phyloP scores from a whole-genome alignment of 2,329 filamentous ascomycete species.

The Elsinoe arachidis region DNA sequence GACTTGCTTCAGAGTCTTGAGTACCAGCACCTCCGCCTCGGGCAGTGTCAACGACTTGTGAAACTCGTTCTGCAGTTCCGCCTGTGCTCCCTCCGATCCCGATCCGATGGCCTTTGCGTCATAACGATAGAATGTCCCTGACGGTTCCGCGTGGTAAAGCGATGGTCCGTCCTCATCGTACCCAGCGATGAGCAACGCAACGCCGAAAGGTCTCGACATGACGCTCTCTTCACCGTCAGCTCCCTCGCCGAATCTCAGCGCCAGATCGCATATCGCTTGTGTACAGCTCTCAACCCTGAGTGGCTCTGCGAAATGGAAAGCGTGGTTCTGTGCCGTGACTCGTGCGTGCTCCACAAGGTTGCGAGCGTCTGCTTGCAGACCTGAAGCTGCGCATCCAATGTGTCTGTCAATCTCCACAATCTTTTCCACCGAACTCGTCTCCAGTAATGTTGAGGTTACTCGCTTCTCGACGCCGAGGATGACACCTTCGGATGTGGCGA shows the following conservation, averaged over 20 bases:
- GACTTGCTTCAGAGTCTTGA: slow-evolving; percentile 98
- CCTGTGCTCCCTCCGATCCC: slow-evolving; percentile 92
- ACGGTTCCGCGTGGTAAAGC: slow-evolving; percentile 96
- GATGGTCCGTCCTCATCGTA: slow-evolving; percentile 96
- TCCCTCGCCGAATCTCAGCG: slow-evolving; percentile 91
- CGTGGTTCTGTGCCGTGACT: slow-evolving; percentile 93
- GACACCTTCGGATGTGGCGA: slow-evolving; percentile 89
- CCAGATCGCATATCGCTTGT: slow-evolving; percentile 96
- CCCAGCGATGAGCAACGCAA: slow-evolving; percentile 90
- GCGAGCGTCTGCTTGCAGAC: slow-evolving; percentile 91
- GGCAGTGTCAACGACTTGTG: slow-evolving; percentile 91
- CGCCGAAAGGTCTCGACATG: slow-evolving; percentile 95
- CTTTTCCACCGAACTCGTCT: slow-evolving; percentile 97
- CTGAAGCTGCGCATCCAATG: slow-evolving; percentile 98
- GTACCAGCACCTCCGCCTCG: slow-evolving; percentile 87
- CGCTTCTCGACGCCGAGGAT: slow-evolving; percentile 98
- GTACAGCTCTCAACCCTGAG: slow-evolving; percentile 96
- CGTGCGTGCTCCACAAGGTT: slow-evolving; percentile 98
- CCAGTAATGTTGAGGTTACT: slow-evolving; percentile 92
- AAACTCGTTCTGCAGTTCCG: slow-evolving; percentile 96
- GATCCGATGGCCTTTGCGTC: slow-evolving; percentile 98
- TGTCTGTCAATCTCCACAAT: slow-evolving; percentile 99
- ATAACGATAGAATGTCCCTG: slow-evolving; percentile 97
- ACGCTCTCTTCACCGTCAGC: slow-evolving; percentile 90
- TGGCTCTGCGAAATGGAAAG: slow-evolving; percentile 95